These are phyloP conservation scores for Candida wancherniae DNA, from an alignment of 805 yeast species.

Conservation along the genomic window DNA sequence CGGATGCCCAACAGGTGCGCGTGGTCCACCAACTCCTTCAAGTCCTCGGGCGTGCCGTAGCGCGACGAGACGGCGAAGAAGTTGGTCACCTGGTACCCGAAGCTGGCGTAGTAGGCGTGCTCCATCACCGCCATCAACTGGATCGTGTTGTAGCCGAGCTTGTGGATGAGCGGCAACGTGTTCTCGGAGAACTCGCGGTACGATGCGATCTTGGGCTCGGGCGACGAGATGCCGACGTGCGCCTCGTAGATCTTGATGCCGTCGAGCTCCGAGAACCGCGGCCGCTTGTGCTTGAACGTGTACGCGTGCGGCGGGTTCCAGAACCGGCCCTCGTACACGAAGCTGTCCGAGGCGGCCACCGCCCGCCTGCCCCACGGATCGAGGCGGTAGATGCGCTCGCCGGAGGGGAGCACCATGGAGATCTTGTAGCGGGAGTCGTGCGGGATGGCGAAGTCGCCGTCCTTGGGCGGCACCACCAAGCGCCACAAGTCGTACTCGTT, in stretches of 20 bases:
- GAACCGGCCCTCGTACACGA: conserved; percentile 77
- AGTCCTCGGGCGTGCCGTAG: conserved; percentile 92
- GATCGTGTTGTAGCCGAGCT: conserved; percentile 85
- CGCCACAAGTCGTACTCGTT: conserved; percentile 72
- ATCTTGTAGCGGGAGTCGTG: conserved; percentile 81
- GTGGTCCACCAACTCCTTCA: conserved; percentile 82
- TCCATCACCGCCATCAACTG: conserved; percentile 99
- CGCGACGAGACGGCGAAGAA: conserved; percentile 89
- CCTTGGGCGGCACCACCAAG: conserved; percentile 51
- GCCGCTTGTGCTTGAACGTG: conserved; percentile 60
- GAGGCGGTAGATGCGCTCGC: conserved; percentile 69
- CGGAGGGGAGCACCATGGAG: conserved; percentile 57
- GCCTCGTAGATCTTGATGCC: conserved; percentile 85
- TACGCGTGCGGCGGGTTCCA: conserved; percentile 74
- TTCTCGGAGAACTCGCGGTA: conserved; percentile 80
- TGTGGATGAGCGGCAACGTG: conserved; percentile 76
- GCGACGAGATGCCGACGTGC: conserved; percentile 90
- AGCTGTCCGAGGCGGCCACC: conserved; percentile 56
- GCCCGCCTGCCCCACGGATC: conserved; percentile 91
- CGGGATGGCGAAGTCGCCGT: conserved; percentile 60
- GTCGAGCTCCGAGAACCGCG: conserved; percentile 39
- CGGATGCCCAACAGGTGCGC: conserved; percentile 87
- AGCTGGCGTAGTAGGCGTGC: conserved; percentile 96
- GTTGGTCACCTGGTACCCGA: conserved; percentile 94
- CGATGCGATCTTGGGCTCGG: conserved; percentile 79